phyloP scores from a whole-genome alignment of 177 flowering plant genomes.

The Telopea speciosissima region DNA sequence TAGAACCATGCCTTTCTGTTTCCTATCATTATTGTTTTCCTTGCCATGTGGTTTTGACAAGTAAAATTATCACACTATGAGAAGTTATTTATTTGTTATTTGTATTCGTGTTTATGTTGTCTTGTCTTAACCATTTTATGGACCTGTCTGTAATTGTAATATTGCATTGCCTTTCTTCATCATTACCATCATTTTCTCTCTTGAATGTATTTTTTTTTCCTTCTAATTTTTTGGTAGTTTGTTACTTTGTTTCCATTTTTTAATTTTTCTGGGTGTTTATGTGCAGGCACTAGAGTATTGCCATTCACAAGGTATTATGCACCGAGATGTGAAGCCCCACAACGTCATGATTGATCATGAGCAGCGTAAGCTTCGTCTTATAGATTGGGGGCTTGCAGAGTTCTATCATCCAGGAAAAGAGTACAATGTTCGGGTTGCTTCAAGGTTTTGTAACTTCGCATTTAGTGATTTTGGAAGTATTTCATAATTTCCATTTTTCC shows the following conservation, averaged over 20 bases:
- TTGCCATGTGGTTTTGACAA: too few species aligned
- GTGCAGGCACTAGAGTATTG: slow-evolving; percentile 81
- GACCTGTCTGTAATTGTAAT: too few species aligned
- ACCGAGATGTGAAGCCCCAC: slow-evolving; percentile 94
- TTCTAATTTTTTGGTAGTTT: not conserved
- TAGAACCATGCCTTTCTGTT: too few species aligned
- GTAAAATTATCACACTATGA: too few species aligned
- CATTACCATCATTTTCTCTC: too few species aligned
- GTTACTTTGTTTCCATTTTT: not conserved
- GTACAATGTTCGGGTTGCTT: slow-evolving; percentile 94
- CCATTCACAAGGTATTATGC: slow-evolving; percentile 96
- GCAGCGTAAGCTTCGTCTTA: slow-evolving; percentile 84
- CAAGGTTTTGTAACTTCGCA: slow-evolving; percentile 42
- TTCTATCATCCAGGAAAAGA: slow-evolving; percentile 95
- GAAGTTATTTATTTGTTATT: too few species aligned
- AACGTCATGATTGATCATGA: slow-evolving; percentile 97
- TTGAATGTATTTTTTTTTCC: not conserved
- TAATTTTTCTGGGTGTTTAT: slow-evolving; percentile 4
- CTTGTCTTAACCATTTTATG: too few species aligned
- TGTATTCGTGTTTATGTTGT: too few species aligned
- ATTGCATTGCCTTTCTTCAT: too few species aligned
- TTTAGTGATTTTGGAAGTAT: not conserved
- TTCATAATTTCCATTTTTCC: not conserved
- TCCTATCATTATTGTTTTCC: too few species aligned
- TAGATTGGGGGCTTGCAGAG: slow-evolving; percentile 97